Conservation (phyloP, 1,284 basidiomycete species). For the Schizophyllum amplum region DNA sequence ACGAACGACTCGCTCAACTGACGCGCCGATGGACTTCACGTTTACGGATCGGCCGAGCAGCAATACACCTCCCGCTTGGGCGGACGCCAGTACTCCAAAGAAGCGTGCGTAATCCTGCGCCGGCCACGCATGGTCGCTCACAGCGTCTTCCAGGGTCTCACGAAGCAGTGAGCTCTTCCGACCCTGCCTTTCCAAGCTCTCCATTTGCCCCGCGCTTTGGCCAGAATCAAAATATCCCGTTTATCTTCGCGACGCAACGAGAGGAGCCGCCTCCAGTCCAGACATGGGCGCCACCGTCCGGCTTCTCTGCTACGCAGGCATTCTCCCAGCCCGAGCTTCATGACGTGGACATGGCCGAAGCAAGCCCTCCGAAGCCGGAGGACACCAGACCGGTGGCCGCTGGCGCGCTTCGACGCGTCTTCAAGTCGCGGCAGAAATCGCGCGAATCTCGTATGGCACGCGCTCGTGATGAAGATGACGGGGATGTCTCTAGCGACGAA, state of each 20-base stretch:
- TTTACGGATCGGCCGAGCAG: conserved; percentile 44
- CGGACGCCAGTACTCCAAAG: conserved; percentile 45
- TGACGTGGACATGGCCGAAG: conserved; percentile 68
- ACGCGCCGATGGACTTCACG: conserved; percentile 78
- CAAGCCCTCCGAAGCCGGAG: conserved; percentile 47
- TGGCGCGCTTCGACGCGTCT: conserved; percentile 66
- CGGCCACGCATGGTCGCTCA: conserved; percentile 3
- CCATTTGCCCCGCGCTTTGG: conserved; percentile 49
- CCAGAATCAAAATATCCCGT: conserved; percentile 54
- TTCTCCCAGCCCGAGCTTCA: conserved; percentile 50
- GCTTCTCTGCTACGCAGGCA: conserved; percentile 49
- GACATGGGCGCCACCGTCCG: conserved; percentile 56
- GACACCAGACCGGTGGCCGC: conserved; percentile 42
- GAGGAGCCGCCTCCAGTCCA: conserved; percentile 37
- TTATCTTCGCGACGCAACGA: conserved; percentile 56
- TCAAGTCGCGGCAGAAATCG: conserved; percentile 42
- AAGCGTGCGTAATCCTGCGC: conserved; percentile 47
- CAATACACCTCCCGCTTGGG: conserved; percentile 49
- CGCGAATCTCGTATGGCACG: conserved; percentile 28
- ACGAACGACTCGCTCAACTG: conserved; percentile 40
- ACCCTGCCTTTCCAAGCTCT: conserved; percentile 33
- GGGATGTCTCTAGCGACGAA: conserved; percentile 36
- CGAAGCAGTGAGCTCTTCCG: conserved; percentile 39
- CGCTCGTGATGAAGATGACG: conserved; percentile 21
- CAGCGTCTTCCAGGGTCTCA: conserved; percentile 37